Evolutionary conservation across 108 stramenopile species (phyloP).

Genomic region (Conticribra weissflogii): DNA sequence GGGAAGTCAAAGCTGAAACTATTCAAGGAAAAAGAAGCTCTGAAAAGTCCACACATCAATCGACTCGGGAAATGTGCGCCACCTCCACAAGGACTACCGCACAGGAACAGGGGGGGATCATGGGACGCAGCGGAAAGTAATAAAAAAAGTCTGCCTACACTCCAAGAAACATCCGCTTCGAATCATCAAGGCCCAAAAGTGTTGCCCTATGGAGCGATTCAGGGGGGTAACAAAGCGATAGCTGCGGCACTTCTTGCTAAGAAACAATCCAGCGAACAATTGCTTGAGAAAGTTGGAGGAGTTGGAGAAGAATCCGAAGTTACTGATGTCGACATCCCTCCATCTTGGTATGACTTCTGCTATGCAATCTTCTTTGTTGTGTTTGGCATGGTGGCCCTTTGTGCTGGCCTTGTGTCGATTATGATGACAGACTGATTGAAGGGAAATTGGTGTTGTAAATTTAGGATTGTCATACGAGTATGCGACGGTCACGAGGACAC

Average conservation of each 20-base stretch:
- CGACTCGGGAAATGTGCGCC: constrained; percentile 62
- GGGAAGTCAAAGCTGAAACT: constrained; percentile 55
- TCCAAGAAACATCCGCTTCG: constrained; percentile 1
- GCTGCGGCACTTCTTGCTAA: constrained; percentile 34
- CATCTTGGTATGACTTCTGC: constrained; percentile 61
- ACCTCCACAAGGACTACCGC: neutral
- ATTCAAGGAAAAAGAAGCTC: constrained; percentile 60
- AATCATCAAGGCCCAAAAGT: constrained; percentile 6
- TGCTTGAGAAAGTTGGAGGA: neutral
- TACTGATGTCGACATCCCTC: constrained; percentile 61
- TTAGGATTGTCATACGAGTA: constrained; percentile 3
- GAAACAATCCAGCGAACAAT: constrained; percentile 20
- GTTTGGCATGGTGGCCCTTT: constrained; percentile 73
- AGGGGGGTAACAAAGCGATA: constrained; percentile 31
- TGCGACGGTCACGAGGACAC: neutral
- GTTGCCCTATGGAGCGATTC: constrained; percentile 31
- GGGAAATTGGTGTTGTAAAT: neutral
- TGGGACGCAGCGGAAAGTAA: neutral
- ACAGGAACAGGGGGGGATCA: constrained; percentile 9
- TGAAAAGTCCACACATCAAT: constrained; percentile 79
- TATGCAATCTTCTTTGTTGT: constrained; percentile 70
- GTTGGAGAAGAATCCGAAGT: constrained; percentile 44
- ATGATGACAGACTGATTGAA: constrained; percentile 17
- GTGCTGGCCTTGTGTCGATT: constrained; percentile 69
- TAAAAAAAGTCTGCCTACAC: neutral